Conservation (phyloP, 257 asterid genomes). For the Plectranthus barbatus region DNA sequence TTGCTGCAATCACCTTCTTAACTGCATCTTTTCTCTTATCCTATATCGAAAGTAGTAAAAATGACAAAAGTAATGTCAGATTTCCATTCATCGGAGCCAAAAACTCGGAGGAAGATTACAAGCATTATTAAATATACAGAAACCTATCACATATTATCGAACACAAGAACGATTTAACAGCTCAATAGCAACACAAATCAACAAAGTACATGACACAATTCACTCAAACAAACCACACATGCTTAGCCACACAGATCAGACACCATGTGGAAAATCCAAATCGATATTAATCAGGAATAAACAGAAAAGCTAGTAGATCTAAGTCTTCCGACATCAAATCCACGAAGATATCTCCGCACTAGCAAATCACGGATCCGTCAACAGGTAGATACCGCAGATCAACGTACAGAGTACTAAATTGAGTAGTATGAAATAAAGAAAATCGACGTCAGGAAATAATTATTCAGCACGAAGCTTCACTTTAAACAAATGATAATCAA, state of each 20-base stretch:
- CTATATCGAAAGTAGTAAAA: slow-evolving; percentile 34
- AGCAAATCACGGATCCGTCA: slow-evolving; percentile 17
- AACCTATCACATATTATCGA: too few species aligned
- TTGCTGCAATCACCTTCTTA: slow-evolving; percentile 96
- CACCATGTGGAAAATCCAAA: slow-evolving; percentile 3
- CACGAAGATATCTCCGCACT: slow-evolving; percentile 8
- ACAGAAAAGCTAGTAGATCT: slow-evolving; percentile 35
- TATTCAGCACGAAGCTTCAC: background rate
- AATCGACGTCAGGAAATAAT: background rate
- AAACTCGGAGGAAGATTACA: background rate
- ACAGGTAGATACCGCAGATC: slow-evolving; percentile 29
- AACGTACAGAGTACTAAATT: slow-evolving; percentile 1
- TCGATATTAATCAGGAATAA: background rate
- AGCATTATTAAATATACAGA: background rate
- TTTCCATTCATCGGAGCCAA: background rate
- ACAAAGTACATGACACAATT: background rate
- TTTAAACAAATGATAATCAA: background rate
- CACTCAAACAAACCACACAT: background rate
- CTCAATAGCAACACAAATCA: background rate
- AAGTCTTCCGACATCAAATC: slow-evolving; percentile 20
- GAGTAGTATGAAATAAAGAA: background rate
- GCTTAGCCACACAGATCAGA: slow-evolving; percentile 18
- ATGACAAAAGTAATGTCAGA: background rate
- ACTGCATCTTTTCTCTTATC: slow-evolving; percentile 99
- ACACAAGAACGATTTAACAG: background rate